A percentile compares a stretch with the other conserved stretches of the same genome.
Evolutionary conservation across 75 land plant genomes (phyloP).

Genomic region (Selaginella tamariscina): DNA sequence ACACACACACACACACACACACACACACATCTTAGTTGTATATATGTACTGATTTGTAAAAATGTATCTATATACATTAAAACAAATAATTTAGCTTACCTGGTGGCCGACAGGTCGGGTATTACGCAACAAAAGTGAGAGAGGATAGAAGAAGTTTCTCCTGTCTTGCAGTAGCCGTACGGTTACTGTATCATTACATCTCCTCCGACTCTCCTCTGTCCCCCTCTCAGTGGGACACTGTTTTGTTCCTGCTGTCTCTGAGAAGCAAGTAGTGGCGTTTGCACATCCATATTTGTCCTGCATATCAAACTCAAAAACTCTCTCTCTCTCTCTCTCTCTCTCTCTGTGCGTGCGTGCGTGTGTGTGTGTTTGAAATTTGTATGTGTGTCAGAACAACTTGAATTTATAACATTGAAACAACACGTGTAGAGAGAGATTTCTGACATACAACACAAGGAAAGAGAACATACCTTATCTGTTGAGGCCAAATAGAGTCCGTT

Average conservation of each 20-base stretch:
- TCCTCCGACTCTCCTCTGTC: conserved; percentile 37
- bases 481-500: background rate
- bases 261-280: background rate
- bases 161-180: conserved; percentile 42
- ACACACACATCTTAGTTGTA: too few species aligned
- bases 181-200: conserved; percentile 47
- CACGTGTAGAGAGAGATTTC: too few species aligned
- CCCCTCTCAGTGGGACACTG: too few species aligned
- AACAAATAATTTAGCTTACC: conserved; percentile 27
- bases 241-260: background rate
- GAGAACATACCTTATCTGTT: background rate
- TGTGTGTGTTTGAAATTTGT: too few species aligned
- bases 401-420: too few species aligned
- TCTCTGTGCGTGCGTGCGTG: too few species aligned
- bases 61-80: too few species aligned
- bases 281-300: background rate
- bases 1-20: too few species aligned
- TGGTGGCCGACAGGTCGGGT: conserved; percentile 64
- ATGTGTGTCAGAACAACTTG: too few species aligned
- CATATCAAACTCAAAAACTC: background rate
- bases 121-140: conserved; percentile 65
- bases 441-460: too few species aligned
- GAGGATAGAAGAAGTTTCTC: conserved; percentile 50
- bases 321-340: background rate
- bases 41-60: too few species aligned